Base-by-base conservation (phyloP, 179 eudicot species). In the Patellifolia procumbens region DNA sequence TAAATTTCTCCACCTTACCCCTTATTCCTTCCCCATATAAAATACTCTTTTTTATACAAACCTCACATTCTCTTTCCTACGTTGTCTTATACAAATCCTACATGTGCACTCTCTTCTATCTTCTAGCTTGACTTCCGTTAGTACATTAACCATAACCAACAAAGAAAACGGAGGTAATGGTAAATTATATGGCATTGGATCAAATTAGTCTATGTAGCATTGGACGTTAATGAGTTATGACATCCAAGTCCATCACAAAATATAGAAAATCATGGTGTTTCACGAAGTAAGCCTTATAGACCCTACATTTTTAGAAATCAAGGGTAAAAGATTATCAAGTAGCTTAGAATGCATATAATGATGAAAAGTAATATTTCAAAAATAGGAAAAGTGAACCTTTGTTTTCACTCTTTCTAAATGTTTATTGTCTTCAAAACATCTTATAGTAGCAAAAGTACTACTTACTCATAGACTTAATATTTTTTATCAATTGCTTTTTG, bases 231-330 rank as follows among this genome's bases (percentile, higher is more conserved):
- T n/a, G n/a, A n/a, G n/a, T n/a, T n/a, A n/a, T n/a, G n/a, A n/a
- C n/a, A n/a, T n/a, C n/a, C 9, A 60, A 26, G 35, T 31, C 65
- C 20, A 60, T n/a, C 11, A 26, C 0, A 0, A 60, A 60, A 28
- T 28, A 60, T 60, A 60, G 35, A 29, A 56, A 56, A 28, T 60
- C 65, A 60, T 12, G 29, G 64, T 60, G 65, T 60, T 60, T 11
- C 19, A 60, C 15, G 35, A 60, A 60, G 37, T 20, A n/a, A 2
- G 20, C 29, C 29, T 24, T 56, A 2, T 8, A 6, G 61, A 20
- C 56, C 56, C 61, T 56, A 56, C 29, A 56, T 56, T 56, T n/a
- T 56, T 24, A n/a, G 2, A 56, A n/a, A 56, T n/a, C 28, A 56
- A 56, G 26, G 28, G 13, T 56, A 24, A 56, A 56, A 39, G 45